Percentiles rank a stretch among this genome's conserved stretches.
Conservation (phyloP, 208 protist genomes). For the Plasmodiophora brassicae region DNA sequence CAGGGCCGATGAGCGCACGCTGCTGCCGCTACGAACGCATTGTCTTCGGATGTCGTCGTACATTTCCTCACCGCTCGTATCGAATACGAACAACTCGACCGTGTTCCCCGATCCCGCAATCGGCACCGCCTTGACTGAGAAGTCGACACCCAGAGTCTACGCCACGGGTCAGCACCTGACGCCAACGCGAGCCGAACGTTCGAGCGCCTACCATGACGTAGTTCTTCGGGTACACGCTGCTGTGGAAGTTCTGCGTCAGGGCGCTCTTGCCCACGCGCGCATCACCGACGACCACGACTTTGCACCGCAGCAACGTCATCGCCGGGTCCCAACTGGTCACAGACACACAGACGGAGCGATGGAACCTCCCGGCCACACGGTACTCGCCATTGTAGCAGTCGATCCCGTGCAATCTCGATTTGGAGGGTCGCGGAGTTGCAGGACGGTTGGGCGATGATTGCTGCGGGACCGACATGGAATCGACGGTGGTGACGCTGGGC, state of each 20-base stretch:
- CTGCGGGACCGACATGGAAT: too few species aligned
- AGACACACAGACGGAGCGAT: too few species aligned
- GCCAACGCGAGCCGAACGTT: background rate
- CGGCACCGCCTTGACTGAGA: background rate
- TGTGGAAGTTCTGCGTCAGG: background rate
- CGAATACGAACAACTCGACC: constrained; percentile 10
- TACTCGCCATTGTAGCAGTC: too few species aligned
- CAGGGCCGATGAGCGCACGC: too few species aligned
- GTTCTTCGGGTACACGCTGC: constrained; percentile 30
- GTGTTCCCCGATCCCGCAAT: background rate
- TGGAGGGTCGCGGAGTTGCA: too few species aligned
- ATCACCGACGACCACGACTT: constrained; percentile 16
- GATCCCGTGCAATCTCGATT: too few species aligned
- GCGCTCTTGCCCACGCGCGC: background rate
- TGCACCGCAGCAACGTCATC: constrained; percentile 4
- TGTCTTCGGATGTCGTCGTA: background rate
- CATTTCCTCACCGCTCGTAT: constrained; percentile 9
- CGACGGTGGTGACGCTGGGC: too few species aligned
- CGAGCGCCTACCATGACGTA: constrained; percentile 31
- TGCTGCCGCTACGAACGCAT: background rate
- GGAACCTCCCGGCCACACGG: too few species aligned
- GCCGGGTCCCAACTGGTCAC: too few species aligned
- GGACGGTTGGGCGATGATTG: too few species aligned
- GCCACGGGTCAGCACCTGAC: background rate
- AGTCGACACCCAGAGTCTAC: constrained; percentile 21